phyloP scores from a whole-genome alignment of 108 stramenopile species.

The Nitzschia palea region DNA sequence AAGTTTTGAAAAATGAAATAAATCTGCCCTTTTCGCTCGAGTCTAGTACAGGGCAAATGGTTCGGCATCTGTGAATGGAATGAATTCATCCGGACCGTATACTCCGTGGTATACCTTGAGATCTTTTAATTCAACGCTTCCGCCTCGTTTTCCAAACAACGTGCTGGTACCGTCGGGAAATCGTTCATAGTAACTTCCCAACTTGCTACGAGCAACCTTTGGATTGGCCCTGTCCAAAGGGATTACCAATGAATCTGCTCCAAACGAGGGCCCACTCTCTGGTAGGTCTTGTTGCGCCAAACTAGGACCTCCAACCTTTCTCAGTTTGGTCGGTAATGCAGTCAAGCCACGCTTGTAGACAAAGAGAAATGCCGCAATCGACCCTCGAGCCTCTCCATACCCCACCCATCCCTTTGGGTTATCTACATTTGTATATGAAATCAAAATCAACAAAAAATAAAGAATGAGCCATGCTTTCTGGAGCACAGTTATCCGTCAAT shows the following conservation, averaged over 20 bases:
- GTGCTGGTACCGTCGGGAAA: constrained; percentile 70
- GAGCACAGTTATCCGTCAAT: too few relatives aligned
- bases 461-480: too few relatives aligned
- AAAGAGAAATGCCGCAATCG: constrained; percentile 85
- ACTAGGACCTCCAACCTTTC: constrained; percentile 82
- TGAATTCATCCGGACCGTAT: constrained; percentile 68
- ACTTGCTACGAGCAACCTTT: constrained; percentile 66
- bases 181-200: constrained; percentile 84
- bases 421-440: neutral
- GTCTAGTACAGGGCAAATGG: constrained; percentile 83
- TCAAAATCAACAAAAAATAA: too few relatives aligned
- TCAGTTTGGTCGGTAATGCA: constrained; percentile 58
- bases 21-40: neutral
- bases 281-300: constrained; percentile 50
- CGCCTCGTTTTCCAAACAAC: constrained; percentile 65
- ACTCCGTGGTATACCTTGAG: constrained; percentile 82
- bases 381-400: constrained; percentile 81
- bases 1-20: neutral
- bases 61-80: constrained; percentile 89
- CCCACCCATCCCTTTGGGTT: constrained; percentile 71
- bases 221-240: constrained; percentile 54
- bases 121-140: constrained; percentile 59
- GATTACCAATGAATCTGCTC: constrained; percentile 79
- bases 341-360: constrained; percentile 35
- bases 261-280: constrained; percentile 77